Evolutionary conservation across 495 filamentous ascomycete genomes (phyloP).

Genomic region (Tuber brumale): DNA sequence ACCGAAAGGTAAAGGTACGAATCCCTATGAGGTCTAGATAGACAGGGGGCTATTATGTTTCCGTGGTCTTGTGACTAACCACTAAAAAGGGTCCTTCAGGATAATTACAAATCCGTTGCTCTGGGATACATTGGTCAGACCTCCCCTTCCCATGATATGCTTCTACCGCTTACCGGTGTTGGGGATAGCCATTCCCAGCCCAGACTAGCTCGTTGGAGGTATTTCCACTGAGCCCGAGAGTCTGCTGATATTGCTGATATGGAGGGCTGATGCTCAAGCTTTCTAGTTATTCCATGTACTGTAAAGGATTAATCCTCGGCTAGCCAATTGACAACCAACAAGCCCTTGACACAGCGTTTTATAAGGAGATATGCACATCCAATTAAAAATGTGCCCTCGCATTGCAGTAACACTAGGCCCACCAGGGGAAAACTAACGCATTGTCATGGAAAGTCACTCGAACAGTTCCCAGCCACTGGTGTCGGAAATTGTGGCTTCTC

Average conservation of each 20-base stretch:
- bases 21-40: neutral
- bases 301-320: neutral
- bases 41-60: too few relatives aligned
- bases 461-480: neutral
- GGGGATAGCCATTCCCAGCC: neutral
- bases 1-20: neutral
- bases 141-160: neutral
- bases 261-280: neutral
- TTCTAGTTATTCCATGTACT: neutral
- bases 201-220: neutral
- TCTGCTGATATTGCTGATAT: neutral
- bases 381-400: neutral
- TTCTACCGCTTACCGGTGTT: neutral
- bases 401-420: neutral
- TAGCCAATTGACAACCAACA: neutral
- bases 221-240: neutral
- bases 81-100: neutral
- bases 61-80: neutral
- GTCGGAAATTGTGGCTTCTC: too few relatives aligned
- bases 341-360: neutral
- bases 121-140: neutral
- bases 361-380: neutral
- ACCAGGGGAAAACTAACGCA: neutral
- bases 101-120: neutral
- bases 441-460: neutral